These are phyloP conservation scores for Liquidambar formosana DNA, from an alignment of 164 flowering plant species.

Conservation along the genomic window DNA sequence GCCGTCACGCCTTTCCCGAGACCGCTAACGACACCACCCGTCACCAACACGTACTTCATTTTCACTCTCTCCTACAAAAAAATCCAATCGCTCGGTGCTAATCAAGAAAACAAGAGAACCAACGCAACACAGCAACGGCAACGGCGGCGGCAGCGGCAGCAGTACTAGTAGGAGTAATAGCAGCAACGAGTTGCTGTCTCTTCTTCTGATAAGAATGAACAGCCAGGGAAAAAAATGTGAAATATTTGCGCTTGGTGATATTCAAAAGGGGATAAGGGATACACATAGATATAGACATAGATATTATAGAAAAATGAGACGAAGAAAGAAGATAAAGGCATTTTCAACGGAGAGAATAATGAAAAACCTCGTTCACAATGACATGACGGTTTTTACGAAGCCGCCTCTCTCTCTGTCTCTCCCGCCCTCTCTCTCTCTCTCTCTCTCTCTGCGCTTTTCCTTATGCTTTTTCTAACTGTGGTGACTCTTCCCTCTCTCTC, in stretches of 20 bases:
- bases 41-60: conserved; percentile 41
- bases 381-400: conserved; percentile 25
- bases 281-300: neutral
- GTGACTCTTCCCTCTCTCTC: neutral
- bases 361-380: conserved; percentile 23
- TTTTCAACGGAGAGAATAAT: conserved; percentile 3
- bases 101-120: no score
- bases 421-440: neutral
- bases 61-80: neutral
- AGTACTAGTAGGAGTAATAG: neutral
- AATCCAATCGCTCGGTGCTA: neutral
- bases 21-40: conserved; percentile 34
- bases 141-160: neutral
- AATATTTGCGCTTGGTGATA: no score
- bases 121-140: neutral
- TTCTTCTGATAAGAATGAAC: conserved; percentile 15
- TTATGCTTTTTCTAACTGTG: neutral
- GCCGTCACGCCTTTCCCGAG: conserved; percentile 48
- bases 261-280: no score
- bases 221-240: neutral
- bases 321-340: neutral
- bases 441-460: neutral
- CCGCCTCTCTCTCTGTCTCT: neutral
- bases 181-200: neutral
- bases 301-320: conserved; percentile 1